A percentile compares a stretch with the other conserved stretches of the same genome.
phyloP scores from a whole-genome alignment of 208 protist genomes.

The Trichomonas vaginalis region DNA sequence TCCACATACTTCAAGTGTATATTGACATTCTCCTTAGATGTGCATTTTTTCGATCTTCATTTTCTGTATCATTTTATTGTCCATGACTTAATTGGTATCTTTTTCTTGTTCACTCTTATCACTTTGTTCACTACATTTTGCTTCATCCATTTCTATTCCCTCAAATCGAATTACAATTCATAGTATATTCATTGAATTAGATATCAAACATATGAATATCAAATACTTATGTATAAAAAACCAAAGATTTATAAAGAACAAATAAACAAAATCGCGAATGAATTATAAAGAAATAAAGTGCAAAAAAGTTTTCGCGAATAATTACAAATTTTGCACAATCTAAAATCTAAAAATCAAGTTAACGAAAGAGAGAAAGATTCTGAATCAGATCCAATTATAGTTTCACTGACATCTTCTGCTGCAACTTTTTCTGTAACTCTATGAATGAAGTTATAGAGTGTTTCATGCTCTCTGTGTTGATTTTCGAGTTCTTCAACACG shows the following conservation, averaged over 20 bases:
- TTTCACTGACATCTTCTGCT: neutral
- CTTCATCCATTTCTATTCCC: neutral
- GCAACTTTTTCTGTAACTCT: neutral
- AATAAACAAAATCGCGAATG: neutral
- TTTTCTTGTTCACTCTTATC: neutral
- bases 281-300: neutral
- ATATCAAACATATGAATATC: too few species aligned
- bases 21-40: neutral
- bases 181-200: too few species aligned
- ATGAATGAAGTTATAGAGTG: slow-evolving; percentile 6
- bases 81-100: neutral
- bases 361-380: neutral
- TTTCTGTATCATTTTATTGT: neutral
- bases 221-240: too few species aligned
- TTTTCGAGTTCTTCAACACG: neutral
- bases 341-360: neutral
- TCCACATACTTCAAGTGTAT: neutral
- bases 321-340: neutral
- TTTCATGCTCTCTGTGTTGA: neutral
- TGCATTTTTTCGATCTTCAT: neutral
- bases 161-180: too few species aligned
- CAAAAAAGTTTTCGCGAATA: neutral
- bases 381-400: neutral
- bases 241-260: neutral
- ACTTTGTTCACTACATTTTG: neutral